Base-by-base conservation (phyloP, 345 rosid species). In the Raphanus sativus region DNA sequence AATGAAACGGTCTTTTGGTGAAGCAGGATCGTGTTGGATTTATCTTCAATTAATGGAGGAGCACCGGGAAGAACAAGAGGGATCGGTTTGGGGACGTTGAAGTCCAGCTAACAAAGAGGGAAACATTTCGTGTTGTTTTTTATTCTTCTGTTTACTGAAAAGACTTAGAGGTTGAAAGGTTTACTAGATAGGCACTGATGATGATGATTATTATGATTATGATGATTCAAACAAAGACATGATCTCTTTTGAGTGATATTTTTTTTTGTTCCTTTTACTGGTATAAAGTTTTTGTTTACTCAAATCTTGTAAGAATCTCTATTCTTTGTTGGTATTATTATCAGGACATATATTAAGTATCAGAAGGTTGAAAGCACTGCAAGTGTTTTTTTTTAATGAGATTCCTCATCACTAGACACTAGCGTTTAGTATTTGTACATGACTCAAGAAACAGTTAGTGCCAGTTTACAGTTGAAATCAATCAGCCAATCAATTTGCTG, bases 41-140 rank as follows among this genome's bases (percentile, higher is more conserved):
- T 87, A 50, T 92, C 97, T 69, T 66, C 85, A 4, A 86, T 90
- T 13, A 89, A 82, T 38, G 97, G 91, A 1, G 99, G 99, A 32
- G 97, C 97, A 29, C 97, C 99, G 0, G 89, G 96, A 67, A 86
- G 91, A 83, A 95, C 99, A 13, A 86, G 99, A 75, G 99, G 97
- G 74, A 84, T 95, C 25, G 81, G 80, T 15, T 75, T 89, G 50
- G 77, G 80, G 52, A 34, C 84, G 3, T 33, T 87, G 4, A 83
- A 84, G 70, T 81, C 86, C 50, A 38, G 79, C 28, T 80, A 17
- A 79, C 79, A 38, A 67, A 36, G 34, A 71, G 34, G 58, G 17
- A 67, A 78, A 33, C 77, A 33, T 65, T 48, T 62, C 65, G 65
- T 34, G 30, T 63, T 70, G 26, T 65, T 65, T 71, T 71, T 32